A percentile compares a stretch with the other conserved stretches of the same genome.
Conservation (phyloP, 495 filamentous ascomycete genomes). For the Apodospora peruviana region DNA sequence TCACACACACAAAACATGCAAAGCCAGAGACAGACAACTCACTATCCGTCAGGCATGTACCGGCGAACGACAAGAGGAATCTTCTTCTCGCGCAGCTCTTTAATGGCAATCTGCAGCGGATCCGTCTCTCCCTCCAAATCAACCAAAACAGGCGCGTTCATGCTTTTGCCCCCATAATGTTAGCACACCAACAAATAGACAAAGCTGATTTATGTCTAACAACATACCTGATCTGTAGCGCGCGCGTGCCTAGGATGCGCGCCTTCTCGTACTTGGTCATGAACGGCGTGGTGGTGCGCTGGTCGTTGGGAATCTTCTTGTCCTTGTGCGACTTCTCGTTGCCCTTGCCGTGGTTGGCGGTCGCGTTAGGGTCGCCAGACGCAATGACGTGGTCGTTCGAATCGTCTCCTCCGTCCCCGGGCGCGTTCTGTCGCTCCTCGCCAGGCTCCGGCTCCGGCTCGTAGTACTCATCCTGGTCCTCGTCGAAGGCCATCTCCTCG, state of each 20-base stretch:
- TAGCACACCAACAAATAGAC: too few species aligned
- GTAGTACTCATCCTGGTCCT: conserved; percentile 53
- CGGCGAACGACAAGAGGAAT: conserved; percentile 90
- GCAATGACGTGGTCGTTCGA: conserved; percentile 56
- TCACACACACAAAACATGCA: conserved; percentile 1
- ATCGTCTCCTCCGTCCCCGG: conserved; percentile 39
- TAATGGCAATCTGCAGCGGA: conserved; percentile 93
- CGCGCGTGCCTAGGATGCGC: conserved; percentile 85
- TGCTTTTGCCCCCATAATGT: conserved; percentile 45
- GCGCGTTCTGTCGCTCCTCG: conserved; percentile 54
- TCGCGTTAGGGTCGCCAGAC: conserved; percentile 64
- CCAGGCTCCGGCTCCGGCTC: conserved; percentile 55
- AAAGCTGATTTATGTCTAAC: too few species aligned
- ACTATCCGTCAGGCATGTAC: conserved; percentile 96
- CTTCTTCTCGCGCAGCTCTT: conserved; percentile 97
- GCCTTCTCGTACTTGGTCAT: conserved; percentile 99
- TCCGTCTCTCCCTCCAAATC: conserved; percentile 97
- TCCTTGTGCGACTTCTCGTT: conserved; percentile 60
- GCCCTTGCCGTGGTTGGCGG: conserved; percentile 46
- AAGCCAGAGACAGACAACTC: conserved; percentile 36
- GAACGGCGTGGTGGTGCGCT: conserved; percentile 90
- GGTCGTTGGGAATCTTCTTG: conserved; percentile 84
- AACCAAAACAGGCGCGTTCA: conserved; percentile 96
- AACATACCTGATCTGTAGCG: conserved; percentile 84
- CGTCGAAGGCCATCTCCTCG: conserved; percentile 52